Base-by-base conservation (phyloP, 1,284 basidiomycete genomes). In the Cystobasidiaceae sp. region DNA sequence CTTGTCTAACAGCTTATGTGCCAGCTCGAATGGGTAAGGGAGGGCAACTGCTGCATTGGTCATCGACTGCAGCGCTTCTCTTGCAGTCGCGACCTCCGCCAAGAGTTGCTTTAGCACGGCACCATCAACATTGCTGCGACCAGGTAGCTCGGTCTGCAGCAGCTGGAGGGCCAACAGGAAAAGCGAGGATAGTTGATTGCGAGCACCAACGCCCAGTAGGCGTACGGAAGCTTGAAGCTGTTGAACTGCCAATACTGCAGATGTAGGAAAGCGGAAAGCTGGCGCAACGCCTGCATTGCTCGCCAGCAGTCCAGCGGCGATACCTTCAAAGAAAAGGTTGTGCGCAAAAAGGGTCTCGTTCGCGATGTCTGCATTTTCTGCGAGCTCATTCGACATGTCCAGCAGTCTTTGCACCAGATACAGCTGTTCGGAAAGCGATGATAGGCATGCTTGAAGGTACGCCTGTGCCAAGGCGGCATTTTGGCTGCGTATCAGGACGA, bases 391-490 rank as follows among this genome's bases (percentile, higher is more conserved):
- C 21, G 7, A 37, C 8, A 17, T 28, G 17, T 41, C 37, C 7
- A 56, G 37, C 8, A 56, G 23, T 41, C 33, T 56, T 11, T 30
- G 23, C 13, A 56, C 27, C 13, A 56, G 30, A 25, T 39, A 37
- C 4, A 4, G 37, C 9, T 52, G 37, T 8, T n/a, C 13, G n/a
- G 15, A 32, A 39, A 25, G 33, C 19, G 17, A 32, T 32, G 27
- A 19, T 13, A 52, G 50, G 33, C 50, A 52, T 52, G 32, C 50
- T 25, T 52, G 50, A n/a, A 52, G 50, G 19, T 52, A 52, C 33
- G 19, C 41, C 19, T 52, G 33, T 9, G 33, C 8, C 6, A 52
- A 19, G n/a, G 50, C 19, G 8, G 33, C 27, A 21, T 11, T 37
- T n/a, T 32, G 32, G 4, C 39, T 41, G 1, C 25, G 41, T 27